Percentiles rank a stretch among this genome's conserved stretches.
phyloP scores from a whole-genome alignment of 2,329 filamentous ascomycete species.

The Fusarium liriodendri region DNA sequence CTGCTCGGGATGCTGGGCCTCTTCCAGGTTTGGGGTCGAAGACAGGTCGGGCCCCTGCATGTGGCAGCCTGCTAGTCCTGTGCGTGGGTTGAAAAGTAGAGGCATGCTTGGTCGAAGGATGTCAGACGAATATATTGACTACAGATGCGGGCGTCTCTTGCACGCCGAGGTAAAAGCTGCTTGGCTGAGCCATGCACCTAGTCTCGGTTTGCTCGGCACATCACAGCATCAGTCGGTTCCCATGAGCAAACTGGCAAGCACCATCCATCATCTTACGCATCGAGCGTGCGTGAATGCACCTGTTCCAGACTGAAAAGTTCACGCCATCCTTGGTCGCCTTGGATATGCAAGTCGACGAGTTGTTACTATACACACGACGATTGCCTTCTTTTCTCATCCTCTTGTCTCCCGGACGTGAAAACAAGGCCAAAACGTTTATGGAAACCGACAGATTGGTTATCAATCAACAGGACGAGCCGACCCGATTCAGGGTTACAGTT shows the following conservation, averaged over 20 bases:
- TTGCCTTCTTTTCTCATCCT: slow-evolving; percentile 21
- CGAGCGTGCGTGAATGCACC: not conserved
- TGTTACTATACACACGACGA: slow-evolving; percentile 5
- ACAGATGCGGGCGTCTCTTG: not conserved
- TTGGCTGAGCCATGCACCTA: not conserved
- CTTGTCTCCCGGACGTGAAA: slow-evolving; percentile 25
- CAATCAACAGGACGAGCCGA: slow-evolving; percentile 9
- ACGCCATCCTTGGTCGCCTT: not conserved
- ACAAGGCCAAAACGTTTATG: slow-evolving; percentile 28
- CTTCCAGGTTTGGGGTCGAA: slow-evolving; percentile 19
- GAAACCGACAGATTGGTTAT: slow-evolving; percentile 13
- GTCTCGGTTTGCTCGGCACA: not conserved
- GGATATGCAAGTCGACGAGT: not conserved
- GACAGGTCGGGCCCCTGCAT: slow-evolving; percentile 28
- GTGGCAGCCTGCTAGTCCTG: not conserved
- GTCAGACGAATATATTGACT: not conserved
- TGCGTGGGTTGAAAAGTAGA: not conserved
- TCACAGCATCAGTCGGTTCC: not conserved
- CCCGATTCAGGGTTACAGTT: slow-evolving; percentile 7
- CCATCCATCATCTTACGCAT: not conserved
- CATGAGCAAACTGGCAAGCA: not conserved
- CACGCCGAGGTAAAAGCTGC: not conserved
- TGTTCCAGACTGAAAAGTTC: not conserved
- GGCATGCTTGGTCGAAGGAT: not conserved
- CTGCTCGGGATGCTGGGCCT: slow-evolving; percentile 9